phyloP scores from a whole-genome alignment of 2,329 filamentous ascomycete genomes.

The Arthrobotrys sphaeroides region DNA sequence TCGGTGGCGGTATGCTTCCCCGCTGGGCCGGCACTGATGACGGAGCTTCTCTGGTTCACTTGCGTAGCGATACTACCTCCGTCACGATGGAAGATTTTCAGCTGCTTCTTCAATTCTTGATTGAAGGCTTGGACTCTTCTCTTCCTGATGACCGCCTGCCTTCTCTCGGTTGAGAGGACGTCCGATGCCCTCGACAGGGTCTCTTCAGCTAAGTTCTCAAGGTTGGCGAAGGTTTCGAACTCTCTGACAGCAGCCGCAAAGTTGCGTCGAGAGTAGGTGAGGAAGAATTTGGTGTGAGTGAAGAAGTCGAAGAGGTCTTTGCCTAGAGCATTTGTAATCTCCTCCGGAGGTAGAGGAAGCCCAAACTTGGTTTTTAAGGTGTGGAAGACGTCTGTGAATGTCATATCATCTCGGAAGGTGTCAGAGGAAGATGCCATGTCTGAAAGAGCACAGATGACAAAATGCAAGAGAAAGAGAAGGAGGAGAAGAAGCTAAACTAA shows the following conservation, averaged over 20 bases:
- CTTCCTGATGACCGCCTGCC: conserved; percentile 18
- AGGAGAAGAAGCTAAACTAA: neutral
- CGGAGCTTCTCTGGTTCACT: conserved; percentile 18
- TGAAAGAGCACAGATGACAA: no score
- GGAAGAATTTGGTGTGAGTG: conserved; percentile 17
- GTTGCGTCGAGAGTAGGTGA: conserved; percentile 24
- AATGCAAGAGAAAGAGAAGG: neutral
- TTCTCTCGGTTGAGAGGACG: conserved; percentile 11
- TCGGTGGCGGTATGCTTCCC: neutral
- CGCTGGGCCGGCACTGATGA: neutral
- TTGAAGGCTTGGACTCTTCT: conserved; percentile 35
- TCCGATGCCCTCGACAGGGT: conserved; percentile 16
- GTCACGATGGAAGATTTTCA: conserved; percentile 10
- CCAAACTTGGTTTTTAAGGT: conserved; percentile 23
- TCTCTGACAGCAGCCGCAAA: conserved; percentile 19
- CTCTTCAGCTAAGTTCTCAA: conserved; percentile 29
- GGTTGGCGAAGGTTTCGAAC: conserved; percentile 27
- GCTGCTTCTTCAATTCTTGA: conserved; percentile 35
- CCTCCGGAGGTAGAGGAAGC: conserved; percentile 34
- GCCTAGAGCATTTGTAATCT: conserved; percentile 5
- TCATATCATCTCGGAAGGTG: conserved; percentile 12
- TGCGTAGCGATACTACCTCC: conserved; percentile 41
- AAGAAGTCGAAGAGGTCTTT: conserved; percentile 9
- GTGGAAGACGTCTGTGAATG: conserved; percentile 31
- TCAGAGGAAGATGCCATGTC: conserved; percentile 19